Conservation (phyloP, 768 basidiomycete genomes). For the Termitomyces sp. region DNA sequence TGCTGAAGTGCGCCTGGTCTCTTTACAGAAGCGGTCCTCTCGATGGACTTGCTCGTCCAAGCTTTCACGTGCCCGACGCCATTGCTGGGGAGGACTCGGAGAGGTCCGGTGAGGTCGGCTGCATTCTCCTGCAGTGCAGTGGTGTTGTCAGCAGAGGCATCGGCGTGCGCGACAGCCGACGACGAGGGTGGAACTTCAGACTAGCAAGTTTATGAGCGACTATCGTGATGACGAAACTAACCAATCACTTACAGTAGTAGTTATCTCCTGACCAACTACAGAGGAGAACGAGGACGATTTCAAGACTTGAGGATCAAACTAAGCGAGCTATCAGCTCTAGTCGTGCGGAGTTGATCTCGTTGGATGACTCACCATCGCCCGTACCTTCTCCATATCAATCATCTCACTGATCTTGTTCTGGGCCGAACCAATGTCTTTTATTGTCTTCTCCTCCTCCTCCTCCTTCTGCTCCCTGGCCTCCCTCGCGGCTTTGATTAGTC, state of each 20-base stretch:
- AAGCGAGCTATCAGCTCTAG: background rate
- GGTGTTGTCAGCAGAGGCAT: background rate
- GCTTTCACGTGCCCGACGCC: too few relatives aligned
- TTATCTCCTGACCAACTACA: background rate
- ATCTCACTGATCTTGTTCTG: background rate
- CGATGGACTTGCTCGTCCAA: too few relatives aligned
- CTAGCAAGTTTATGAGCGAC: background rate
- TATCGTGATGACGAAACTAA: background rate
- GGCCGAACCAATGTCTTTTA: background rate
- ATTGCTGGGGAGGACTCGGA: background rate
- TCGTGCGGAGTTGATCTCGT: background rate
- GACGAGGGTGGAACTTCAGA: background rate
- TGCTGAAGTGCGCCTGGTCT: too few relatives aligned
- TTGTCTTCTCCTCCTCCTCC: background rate
- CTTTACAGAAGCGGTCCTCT: too few relatives aligned
- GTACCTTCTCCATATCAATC: background rate
- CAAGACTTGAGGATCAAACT: background rate
- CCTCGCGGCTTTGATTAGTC: background rate
- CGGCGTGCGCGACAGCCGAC: background rate
- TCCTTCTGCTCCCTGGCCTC: background rate
- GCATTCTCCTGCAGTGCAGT: background rate
- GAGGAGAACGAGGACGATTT: background rate
- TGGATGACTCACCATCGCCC: background rate
- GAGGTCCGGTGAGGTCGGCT: background rate
- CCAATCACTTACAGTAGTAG: background rate